Conservation (phyloP, 2,329 filamentous ascomycete genomes). For the Talaromyces rugulosus region DNA sequence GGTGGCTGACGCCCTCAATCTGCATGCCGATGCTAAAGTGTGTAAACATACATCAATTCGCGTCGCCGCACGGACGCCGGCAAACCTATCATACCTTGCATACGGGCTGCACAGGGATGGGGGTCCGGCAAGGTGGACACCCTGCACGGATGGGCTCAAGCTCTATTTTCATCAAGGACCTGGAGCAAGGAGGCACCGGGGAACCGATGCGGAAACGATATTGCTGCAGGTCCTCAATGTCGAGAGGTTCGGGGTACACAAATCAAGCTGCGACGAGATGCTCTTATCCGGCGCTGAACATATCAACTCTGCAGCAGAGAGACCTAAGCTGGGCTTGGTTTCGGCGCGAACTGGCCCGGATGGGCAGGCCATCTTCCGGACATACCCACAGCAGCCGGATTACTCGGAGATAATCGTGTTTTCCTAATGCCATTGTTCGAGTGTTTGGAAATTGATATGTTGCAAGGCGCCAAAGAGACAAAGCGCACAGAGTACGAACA, state of each 20-base stretch:
- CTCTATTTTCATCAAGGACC: constrained; percentile 10
- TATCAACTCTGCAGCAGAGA: neutral
- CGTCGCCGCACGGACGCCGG: constrained; percentile 29
- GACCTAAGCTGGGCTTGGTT: neutral
- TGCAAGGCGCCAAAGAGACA: neutral
- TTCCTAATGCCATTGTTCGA: neutral
- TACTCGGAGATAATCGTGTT: neutral
- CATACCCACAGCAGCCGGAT: neutral
- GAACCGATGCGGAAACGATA: constrained; percentile 7
- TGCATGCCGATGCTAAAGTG: constrained; percentile 34
- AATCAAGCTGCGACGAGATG: neutral
- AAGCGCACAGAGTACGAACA: neutral
- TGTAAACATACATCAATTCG: constrained; percentile 34
- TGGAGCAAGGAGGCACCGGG: constrained; percentile 18
- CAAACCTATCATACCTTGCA: constrained; percentile 37
- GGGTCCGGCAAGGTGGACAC: constrained; percentile 23
- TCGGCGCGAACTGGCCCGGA: neutral
- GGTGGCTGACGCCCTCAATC: constrained; percentile 27
- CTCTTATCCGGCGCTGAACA: neutral
- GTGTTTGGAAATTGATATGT: neutral
- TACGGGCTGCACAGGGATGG: constrained; percentile 34
- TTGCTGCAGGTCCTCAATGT: constrained; percentile 5
- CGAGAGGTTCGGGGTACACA: constrained; percentile 6
- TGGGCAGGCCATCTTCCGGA: neutral
- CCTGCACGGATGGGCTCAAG: constrained; percentile 12